Evolutionary conservation across 306 rosid species (phyloP).

Genomic region (Begonia loranthoides): DNA sequence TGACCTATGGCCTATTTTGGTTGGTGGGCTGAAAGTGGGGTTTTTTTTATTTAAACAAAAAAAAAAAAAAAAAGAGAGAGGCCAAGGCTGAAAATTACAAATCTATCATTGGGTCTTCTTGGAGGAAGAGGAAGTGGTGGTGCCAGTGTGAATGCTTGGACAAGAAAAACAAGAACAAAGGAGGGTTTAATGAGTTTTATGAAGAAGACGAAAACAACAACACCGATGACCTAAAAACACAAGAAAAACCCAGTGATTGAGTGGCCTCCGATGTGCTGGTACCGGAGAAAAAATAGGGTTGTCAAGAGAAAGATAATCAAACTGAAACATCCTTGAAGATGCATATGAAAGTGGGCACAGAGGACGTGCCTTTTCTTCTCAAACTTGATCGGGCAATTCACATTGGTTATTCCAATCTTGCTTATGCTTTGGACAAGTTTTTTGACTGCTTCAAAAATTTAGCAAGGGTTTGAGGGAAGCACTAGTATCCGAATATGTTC

Average conservation of each 20-base stretch:
- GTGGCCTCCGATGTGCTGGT: constrained; percentile 94
- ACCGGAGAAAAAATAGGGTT: constrained; percentile 52
- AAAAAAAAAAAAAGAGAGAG: constrained; percentile 50
- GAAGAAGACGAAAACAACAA: constrained; percentile 7
- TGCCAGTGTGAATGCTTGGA: no score
- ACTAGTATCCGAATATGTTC: constrained; percentile 52
- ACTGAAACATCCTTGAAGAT: constrained; percentile 27
- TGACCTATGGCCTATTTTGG: no score
- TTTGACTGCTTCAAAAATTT: constrained; percentile 64
- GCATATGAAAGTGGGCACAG: constrained; percentile 89
- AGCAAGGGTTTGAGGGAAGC: constrained; percentile 59
- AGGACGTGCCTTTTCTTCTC: constrained; percentile 85
- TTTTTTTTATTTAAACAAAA: no score
- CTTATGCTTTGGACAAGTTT: constrained; percentile 62
- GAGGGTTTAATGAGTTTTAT: constrained; percentile 48
- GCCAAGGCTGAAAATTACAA: constrained; percentile 70
- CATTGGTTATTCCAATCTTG: constrained; percentile 44
- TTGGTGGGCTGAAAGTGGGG: no score
- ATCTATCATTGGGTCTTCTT: constrained; percentile 66
- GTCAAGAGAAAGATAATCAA: constrained; percentile 11
- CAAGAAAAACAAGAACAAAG: constrained; percentile 65
- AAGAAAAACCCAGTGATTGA: constrained; percentile 47
- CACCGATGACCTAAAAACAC: constrained; percentile 11
- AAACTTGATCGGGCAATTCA: constrained; percentile 55
- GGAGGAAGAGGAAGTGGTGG: constrained; percentile 13